Evolutionary conservation across 2,329 filamentous ascomycete species (phyloP).

Genomic region (Waltergamsia citrina): DNA sequence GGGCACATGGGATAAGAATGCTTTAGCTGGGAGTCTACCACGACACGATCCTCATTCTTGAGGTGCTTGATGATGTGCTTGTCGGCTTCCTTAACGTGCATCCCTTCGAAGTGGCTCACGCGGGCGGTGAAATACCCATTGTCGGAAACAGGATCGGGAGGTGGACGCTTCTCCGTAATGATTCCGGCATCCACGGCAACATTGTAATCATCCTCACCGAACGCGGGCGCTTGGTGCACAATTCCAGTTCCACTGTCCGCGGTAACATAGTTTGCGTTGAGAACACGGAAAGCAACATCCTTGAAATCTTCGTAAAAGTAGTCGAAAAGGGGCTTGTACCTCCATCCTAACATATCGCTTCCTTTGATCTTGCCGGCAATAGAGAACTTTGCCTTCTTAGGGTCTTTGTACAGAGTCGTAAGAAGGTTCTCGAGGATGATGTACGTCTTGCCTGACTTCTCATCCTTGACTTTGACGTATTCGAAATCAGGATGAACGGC

Average conservation of each 20-base stretch:
- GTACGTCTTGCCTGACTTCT: constrained; percentile 73
- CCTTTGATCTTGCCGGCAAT: constrained; percentile 72
- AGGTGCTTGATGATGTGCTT: constrained; percentile 88
- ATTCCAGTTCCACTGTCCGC: constrained; percentile 87
- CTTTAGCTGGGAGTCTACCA: constrained; percentile 78
- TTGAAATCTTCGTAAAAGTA: constrained; percentile 89
- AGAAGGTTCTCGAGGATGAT: constrained; percentile 77
- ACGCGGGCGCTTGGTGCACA: constrained; percentile 87
- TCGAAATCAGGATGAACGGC: constrained; percentile 76
- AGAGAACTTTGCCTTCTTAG: constrained; percentile 91
- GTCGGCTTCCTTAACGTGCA: constrained; percentile 87
- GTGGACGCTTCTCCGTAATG: constrained; percentile 64
- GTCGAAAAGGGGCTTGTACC: constrained; percentile 79
- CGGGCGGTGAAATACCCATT: constrained; percentile 69
- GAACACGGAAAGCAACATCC: constrained; percentile 69
- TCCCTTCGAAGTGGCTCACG: constrained; percentile 72
- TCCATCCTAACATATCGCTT: constrained; percentile 78
- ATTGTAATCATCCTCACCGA: constrained; percentile 93
- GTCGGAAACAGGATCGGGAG: constrained; percentile 89
- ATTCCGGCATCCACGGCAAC: constrained; percentile 69
- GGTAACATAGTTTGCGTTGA: constrained; percentile 81
- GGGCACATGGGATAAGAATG: constrained; percentile 94
- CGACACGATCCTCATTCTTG: constrained; percentile 64
- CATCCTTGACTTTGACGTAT: constrained; percentile 79
- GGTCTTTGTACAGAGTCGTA: constrained; percentile 81